phyloP scores from a whole-genome alignment of 257 asterid species.

The Solanum corneliomulleri region DNA sequence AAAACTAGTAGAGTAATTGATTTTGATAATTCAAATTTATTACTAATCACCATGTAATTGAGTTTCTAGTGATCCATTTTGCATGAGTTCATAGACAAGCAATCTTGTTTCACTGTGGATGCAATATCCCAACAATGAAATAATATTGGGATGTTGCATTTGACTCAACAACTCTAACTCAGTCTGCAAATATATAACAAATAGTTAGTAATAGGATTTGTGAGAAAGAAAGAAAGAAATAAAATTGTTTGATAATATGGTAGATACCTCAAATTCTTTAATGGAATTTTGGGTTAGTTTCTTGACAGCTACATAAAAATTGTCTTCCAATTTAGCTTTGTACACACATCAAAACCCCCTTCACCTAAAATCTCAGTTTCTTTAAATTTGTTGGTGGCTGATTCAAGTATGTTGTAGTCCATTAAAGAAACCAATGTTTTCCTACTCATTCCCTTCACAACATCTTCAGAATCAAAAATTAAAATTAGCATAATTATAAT shows the following conservation, averaged over 20 bases:
- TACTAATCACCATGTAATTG: conserved; percentile 48
- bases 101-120: conserved; percentile 46
- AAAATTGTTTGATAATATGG: background rate
- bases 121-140: conserved; percentile 51
- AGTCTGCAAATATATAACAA: conserved; percentile 29
- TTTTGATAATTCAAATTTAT: background rate
- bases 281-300: conserved; percentile 33
- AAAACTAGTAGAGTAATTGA: background rate
- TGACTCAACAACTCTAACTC: conserved; percentile 55
- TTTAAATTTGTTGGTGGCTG: conserved; percentile 41
- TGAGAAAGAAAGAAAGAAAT: background rate
- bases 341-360: conserved; percentile 71
- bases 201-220: background rate
- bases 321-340: conserved; percentile 39
- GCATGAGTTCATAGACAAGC: conserved; percentile 62
- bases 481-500: too few relatives aligned
- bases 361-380: conserved; percentile 43
- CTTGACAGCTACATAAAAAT: conserved; percentile 50
- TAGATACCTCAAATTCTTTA: conserved; percentile 52
- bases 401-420: conserved; percentile 48
- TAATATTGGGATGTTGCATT: conserved; percentile 61
- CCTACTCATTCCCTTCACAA: conserved; percentile 12
- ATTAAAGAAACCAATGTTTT: conserved; percentile 17
- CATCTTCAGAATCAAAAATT: background rate
- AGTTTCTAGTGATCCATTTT: conserved; percentile 56